Evolutionary conservation across 2,329 filamentous ascomycete species (phyloP).

Genomic region (Knoxdaviesia capensis): DNA sequence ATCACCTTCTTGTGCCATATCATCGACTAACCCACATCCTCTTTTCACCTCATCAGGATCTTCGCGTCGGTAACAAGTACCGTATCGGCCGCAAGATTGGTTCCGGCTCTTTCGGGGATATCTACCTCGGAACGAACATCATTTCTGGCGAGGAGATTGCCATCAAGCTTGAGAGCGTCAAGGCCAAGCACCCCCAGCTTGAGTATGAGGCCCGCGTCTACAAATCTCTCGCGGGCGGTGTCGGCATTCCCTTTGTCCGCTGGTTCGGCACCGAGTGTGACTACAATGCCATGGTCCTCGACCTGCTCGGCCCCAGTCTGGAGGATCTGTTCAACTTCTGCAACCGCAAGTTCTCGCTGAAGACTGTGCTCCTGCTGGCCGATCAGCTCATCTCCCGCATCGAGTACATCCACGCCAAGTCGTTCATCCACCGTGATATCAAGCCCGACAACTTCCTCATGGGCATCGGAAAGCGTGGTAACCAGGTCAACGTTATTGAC

Average conservation of each 20-base stretch:
- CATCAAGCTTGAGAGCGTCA: slow-evolving; percentile 98
- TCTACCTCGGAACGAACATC: slow-evolving; percentile 98
- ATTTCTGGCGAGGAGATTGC: slow-evolving; percentile 98
- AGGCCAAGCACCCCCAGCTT: slow-evolving; percentile 96
- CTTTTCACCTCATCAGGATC: slow-evolving; percentile 43
- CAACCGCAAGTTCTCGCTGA: slow-evolving; percentile 98
- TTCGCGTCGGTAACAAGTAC: slow-evolving; percentile 98
- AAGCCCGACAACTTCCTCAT: slow-evolving; percentile 99
- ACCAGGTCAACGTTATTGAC: slow-evolving; percentile 98
- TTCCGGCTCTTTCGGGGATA: slow-evolving; percentile 92
- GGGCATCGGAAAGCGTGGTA: slow-evolving; percentile 97
- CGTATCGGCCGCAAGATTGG: slow-evolving; percentile 98
- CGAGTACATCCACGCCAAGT: slow-evolving; percentile 99
- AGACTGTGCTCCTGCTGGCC: slow-evolving; percentile 89
- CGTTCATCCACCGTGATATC: slow-evolving; percentile 98
- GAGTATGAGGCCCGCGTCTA: slow-evolving; percentile 96
- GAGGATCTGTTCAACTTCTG: slow-evolving; percentile 99
- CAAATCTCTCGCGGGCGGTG: slow-evolving; percentile 78
- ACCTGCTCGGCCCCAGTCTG: slow-evolving; percentile 83
- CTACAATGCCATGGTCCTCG: slow-evolving; percentile 99
- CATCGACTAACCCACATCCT: no score
- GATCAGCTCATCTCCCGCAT: slow-evolving; percentile 98
- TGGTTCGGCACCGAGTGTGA: slow-evolving; percentile 99
- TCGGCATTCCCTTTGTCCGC: slow-evolving; percentile 94
- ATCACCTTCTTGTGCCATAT: no score